Base-by-base conservation (phyloP, 1,284 basidiomycete species). In the Sphaerobolus stellatus region DNA sequence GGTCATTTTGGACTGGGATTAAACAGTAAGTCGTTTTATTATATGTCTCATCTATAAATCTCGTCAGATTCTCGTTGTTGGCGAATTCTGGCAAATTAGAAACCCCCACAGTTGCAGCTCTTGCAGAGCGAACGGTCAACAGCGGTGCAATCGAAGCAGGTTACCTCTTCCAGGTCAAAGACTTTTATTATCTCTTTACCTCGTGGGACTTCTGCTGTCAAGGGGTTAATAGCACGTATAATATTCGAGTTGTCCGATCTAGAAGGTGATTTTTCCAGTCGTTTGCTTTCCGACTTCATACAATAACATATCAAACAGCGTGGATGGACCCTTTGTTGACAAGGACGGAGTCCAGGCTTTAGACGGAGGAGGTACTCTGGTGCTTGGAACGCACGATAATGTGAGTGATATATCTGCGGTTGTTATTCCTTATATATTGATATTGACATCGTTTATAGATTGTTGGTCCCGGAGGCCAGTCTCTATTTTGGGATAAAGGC, bases 121-220 rank as follows among this genome's bases (percentile, higher is more conserved):
- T 81, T 30, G 76, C 80, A 30, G 62, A 71, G 52, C 76, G 79
- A 29, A 73, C 75, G 5, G 72, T 70, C 0, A 64, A 68, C 53
- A 60, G 63, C 46, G 76, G 74, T 2, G 78, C 77, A 4, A 72
- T 81, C 50, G 80, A 82, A 61, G 79, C 75, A 16, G 38, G 49
- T 50, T 67, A 66, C 27, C 70, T 82, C 38, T 80, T 66, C 68
- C 74, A 80, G 59, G 62, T 68, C 56, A 72, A 72, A 24, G 71
- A 60, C 41, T 82, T 70, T 62, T 83, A 74, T 65, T 84, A 84
- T 59, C 71, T 84, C 25, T 84, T 83, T 66, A 75, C 75, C 1
- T 77, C 75, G 14, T 83, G 80, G 79, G 82, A 82, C 60, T 69
- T 67, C 1, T 83, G 82, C 66, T 84, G 82, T 67, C 41, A 64